phyloP scores from a whole-genome alignment of 73 alveolate genomes.

The Stentor roeselii region DNA sequence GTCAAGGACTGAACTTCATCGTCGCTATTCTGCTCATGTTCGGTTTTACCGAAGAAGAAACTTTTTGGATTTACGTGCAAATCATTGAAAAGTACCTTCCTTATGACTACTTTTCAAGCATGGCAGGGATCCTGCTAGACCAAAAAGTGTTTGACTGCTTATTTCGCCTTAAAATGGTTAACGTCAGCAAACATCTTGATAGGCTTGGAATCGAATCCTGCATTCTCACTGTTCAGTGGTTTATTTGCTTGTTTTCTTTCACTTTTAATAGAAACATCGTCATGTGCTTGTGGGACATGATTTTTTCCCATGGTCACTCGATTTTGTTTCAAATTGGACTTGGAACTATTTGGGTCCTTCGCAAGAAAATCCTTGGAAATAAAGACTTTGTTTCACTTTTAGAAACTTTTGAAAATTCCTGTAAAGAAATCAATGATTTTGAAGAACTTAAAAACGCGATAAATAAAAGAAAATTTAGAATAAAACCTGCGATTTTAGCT shows the following conservation, averaged over 20 bases:
- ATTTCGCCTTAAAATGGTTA: background rate
- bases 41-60: constrained; percentile 35
- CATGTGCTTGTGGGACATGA: constrained; percentile 30
- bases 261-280: constrained; percentile 37
- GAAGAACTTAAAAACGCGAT: too few species aligned
- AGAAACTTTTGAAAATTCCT: background rate
- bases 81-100: constrained; percentile 40
- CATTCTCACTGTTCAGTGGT: constrained; percentile 37
- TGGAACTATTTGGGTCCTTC: background rate
- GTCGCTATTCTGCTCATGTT: constrained; percentile 35
- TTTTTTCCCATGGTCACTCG: constrained; percentile 28
- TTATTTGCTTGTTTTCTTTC: constrained; percentile 39
- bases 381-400: background rate
- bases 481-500: too few species aligned
- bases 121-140: constrained; percentile 39
- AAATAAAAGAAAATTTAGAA: too few species aligned
- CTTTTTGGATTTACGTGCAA: constrained; percentile 37
- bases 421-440: too few species aligned
- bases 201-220: constrained; percentile 33
- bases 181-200: background rate
- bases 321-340: constrained; percentile 34
- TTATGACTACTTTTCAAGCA: constrained; percentile 39
- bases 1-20: constrained; percentile 44
- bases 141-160: constrained; percentile 32
- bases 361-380: constrained; percentile 12